Percentiles rank a stretch among this genome's conserved stretches.
Conservation (phyloP, 2,329 filamentous ascomycete species). For the Trichoderma simmonsii region DNA sequence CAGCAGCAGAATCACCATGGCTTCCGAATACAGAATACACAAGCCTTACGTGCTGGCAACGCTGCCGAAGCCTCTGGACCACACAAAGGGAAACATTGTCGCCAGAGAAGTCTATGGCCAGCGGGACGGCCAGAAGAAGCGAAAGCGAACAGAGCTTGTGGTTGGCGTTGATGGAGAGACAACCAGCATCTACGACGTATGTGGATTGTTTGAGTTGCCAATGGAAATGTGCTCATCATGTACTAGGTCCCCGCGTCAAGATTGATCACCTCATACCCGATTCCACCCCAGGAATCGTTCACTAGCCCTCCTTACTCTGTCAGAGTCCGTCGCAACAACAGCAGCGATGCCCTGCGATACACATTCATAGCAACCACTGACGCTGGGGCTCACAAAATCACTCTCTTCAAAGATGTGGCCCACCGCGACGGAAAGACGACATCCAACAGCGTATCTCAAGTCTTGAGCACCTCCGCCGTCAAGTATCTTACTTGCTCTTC, state of each 20-base stretch:
- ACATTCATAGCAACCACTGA: conserved; percentile 59
- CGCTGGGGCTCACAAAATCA: conserved; percentile 48
- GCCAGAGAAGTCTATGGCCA: conserved; percentile 61
- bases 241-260: conserved; percentile 57
- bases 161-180: conserved; percentile 65
- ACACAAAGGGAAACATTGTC: conserved; percentile 48
- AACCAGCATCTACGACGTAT: conserved; percentile 63
- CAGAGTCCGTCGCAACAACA: conserved; percentile 47
- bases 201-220: conserved; percentile 24
- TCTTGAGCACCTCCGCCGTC: conserved; percentile 39
- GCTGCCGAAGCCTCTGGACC: conserved; percentile 57
- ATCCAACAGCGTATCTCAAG: conserved; percentile 47
- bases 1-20: conserved; percentile 40
- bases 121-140: conserved; percentile 55
- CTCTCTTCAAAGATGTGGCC: conserved; percentile 57
- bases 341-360: conserved; percentile 51
- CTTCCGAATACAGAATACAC: conserved; percentile 59
- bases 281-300: conserved; percentile 62
- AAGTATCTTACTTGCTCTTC: conserved; percentile 36
- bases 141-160: conserved; percentile 60
- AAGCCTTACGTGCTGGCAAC: conserved; percentile 62
- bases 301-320: conserved; percentile 60
- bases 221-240: conserved; percentile 10
- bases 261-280: conserved; percentile 63
- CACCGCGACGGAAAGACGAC: conserved; percentile 50